Evolutionary conservation across 2,329 filamentous ascomycete genomes (phyloP).

Genomic region (Talaromyces sp.): DNA sequence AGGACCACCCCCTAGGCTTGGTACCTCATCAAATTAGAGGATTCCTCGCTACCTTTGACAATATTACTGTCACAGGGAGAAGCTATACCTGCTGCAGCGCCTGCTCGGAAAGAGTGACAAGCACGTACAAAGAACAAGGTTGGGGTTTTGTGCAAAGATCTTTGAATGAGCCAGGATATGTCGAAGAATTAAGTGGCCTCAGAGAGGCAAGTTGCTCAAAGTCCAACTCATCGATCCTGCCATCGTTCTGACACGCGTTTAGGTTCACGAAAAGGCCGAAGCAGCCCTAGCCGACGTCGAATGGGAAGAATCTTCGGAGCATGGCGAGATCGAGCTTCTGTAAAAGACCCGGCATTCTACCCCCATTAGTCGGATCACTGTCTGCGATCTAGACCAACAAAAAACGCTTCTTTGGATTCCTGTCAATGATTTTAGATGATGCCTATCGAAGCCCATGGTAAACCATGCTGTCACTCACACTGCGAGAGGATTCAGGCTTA

Average conservation of each 20-base stretch:
- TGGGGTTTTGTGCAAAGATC: slow-evolving; percentile 65
- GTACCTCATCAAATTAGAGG: slow-evolving; percentile 67
- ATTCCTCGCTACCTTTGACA: slow-evolving; percentile 63
- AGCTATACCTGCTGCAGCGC: slow-evolving; percentile 66
- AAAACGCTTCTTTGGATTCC: slow-evolving; percentile 85
- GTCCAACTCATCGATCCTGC: neutral
- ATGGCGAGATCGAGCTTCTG: slow-evolving; percentile 37
- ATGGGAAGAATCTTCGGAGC: slow-evolving; percentile 47
- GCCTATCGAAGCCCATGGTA: neutral
- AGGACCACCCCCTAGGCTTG: slow-evolving; percentile 52
- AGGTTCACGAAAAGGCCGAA: slow-evolving; percentile 52
- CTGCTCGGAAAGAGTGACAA: slow-evolving; percentile 59
- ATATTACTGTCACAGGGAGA: slow-evolving; percentile 58
- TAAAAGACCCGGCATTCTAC: slow-evolving; percentile 9
- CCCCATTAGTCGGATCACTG: slow-evolving; percentile 34
- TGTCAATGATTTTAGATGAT: slow-evolving; percentile 38
- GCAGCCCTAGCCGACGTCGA: slow-evolving; percentile 48
- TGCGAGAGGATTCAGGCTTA: slow-evolving; percentile 89
- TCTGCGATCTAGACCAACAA: slow-evolving; percentile 76
- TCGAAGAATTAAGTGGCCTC: slow-evolving; percentile 65
- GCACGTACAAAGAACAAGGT: slow-evolving; percentile 55
- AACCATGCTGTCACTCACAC: slow-evolving; percentile 53
- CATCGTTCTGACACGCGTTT: neutral
- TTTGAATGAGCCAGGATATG: slow-evolving; percentile 63
- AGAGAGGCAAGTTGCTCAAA: slow-evolving; percentile 50